These are phyloP conservation scores for Jackrogersella multiformis DNA, from an alignment of 495 filamentous ascomycete genomes.

Conservation along the genomic window DNA sequence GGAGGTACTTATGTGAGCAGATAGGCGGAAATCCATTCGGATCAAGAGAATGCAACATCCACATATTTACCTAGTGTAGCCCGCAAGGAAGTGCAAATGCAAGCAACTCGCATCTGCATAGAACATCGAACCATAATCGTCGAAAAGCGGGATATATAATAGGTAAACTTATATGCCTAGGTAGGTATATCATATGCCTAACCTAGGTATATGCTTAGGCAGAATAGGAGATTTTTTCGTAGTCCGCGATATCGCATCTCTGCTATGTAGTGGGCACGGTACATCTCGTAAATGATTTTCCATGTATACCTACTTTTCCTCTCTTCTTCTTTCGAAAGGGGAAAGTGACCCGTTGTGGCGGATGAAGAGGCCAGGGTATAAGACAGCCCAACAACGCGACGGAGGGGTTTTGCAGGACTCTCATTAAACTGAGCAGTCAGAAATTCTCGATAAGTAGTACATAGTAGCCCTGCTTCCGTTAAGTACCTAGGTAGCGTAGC, in stretches of 20 bases:
- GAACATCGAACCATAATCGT: conserved; percentile 33
- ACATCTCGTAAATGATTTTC: conserved; percentile 11
- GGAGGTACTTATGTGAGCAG: too few species aligned
- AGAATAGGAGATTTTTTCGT: conserved; percentile 20
- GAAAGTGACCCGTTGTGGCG: conserved; percentile 29
- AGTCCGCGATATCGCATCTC: conserved; percentile 5
- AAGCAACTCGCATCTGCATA: conserved; percentile 32
- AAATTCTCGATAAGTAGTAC: conserved; percentile 11
- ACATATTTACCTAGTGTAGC: conserved; percentile 5
- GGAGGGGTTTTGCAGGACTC: conserved; percentile 18
- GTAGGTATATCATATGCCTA: not conserved
- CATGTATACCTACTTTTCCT: conserved; percentile 10
- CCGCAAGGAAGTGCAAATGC: conserved; percentile 25
- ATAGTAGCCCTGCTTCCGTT: conserved; percentile 30
- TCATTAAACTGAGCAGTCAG: conserved; percentile 1
- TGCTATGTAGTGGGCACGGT: not conserved
- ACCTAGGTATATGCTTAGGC: too few species aligned
- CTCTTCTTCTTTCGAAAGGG: conserved; percentile 25
- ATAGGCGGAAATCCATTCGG: conserved; percentile 20
- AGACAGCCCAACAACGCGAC: conserved; percentile 25
- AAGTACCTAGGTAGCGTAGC: conserved; percentile 20
- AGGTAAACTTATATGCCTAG: conserved; percentile 14
- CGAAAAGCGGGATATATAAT: conserved; percentile 9
- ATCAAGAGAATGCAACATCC: conserved; percentile 21
- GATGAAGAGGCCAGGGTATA: conserved; percentile 18